These are phyloP conservation scores for Saprolegnia diclina DNA, from an alignment of 352 stramenopile genomes.

Conservation along the genomic window DNA sequence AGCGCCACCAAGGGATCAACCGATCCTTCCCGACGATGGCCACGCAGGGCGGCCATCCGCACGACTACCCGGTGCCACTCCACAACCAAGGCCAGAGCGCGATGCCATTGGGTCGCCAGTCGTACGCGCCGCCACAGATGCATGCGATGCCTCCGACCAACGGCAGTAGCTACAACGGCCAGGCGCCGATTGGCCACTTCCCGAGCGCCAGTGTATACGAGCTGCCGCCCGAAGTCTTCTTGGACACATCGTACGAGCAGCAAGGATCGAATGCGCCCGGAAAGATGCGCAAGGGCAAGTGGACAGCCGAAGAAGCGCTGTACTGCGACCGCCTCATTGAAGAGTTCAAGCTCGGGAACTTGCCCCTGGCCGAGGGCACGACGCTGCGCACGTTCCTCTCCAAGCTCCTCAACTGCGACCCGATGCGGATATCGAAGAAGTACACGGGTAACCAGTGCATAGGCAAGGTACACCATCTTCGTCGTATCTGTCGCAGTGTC, in stretches of 20 bases:
- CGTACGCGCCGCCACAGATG: neutral
- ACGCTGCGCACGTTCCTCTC: constrained; percentile 96
- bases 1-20: constrained; percentile 38
- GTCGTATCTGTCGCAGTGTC: too few relatives aligned
- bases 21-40: constrained; percentile 32
- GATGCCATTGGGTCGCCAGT: neutral
- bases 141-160: neutral
- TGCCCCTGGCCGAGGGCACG: constrained; percentile 96
- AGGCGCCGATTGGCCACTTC: neutral
- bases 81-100: neutral
- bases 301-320: constrained; percentile 94
- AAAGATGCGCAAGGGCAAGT: constrained; percentile 92
- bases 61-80: neutral
- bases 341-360: constrained; percentile 96
- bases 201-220: constrained; percentile 25
- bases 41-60: neutral
- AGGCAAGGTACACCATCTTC: constrained; percentile 79
- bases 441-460: constrained; percentile 98
- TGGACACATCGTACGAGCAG: constrained; percentile 25
- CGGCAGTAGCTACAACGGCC: too few relatives aligned
- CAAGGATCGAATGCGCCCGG: constrained; percentile 20
- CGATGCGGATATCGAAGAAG: constrained; percentile 99
- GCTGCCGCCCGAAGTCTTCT: constrained; percentile 23
- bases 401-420: constrained; percentile 97
- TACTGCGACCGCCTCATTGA: constrained; percentile 96